Base-by-base conservation (phyloP, 2,329 filamentous ascomycete species). In the Botrytis tulipae region DNA sequence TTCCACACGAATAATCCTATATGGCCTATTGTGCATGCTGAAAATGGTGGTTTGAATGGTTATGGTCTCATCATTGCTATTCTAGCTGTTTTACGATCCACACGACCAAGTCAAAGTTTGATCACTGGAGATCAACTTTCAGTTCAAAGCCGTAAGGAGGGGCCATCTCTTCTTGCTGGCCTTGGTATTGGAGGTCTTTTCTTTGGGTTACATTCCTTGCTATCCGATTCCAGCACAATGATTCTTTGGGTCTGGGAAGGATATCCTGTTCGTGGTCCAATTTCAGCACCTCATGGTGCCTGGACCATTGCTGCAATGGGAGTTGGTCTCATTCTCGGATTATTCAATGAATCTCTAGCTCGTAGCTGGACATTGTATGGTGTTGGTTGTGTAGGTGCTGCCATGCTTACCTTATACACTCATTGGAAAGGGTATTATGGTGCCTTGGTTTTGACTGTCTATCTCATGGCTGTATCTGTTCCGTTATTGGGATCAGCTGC, bases 171-270 rank as follows among this genome's bases (percentile, higher is more conserved):
- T 10, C 85, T 97, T 61, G 90, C 94, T 44, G 92, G 91, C 16
- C 83, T 96, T 67, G 94, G 96, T 74, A 83, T 98, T 72, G 94
- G 89, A 37, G 95, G 94, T 44, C 83, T 98, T 12, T 87, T 98
- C 80, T 99, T 99, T 80, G 93, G 89, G 8, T 87, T 98, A 80
- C 96, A 98, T 81, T 98, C 95, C 1, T 86, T 99, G 16, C 87
- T 99, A 18, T 98, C 96, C 0, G 96, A 99, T 81, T 97, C 95
- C 0, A 98, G 96, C 84, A 99, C 96, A 71, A 98, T 99, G 94
- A 98, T 98, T 73, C 87, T 95, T 25, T 99, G 96, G 96, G 94
- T 94, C 4, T 99, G 96, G 96, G 94, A 98, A 78, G 96, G 96
- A 10, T 99, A 93, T 79, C 96, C 96, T 22, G 89, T 98, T 59